A percentile compares a stretch with the other conserved stretches of the same genome.
Evolutionary conservation across 2,329 filamentous ascomycete genomes (phyloP).

Genomic region (Ceratocystis lukuohia): DNA sequence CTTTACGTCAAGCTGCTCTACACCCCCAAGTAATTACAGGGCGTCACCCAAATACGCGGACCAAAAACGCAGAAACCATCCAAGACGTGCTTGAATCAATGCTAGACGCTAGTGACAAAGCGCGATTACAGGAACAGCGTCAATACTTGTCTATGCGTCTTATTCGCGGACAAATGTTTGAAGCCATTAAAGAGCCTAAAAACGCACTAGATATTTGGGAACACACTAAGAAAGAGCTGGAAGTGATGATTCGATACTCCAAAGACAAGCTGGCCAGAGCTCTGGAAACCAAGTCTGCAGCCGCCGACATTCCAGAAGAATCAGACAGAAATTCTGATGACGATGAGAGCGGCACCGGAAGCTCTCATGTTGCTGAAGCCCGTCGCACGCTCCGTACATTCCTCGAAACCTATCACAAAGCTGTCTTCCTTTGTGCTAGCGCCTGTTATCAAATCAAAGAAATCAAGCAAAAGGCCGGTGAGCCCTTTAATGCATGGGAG

Average conservation of each 20-base stretch:
- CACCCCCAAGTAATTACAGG: constrained; percentile 69
- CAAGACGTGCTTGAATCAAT: background rate
- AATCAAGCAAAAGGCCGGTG: constrained; percentile 45
- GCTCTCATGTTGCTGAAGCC: background rate
- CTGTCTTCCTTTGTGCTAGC: constrained; percentile 73
- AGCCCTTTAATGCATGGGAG: constrained; percentile 20
- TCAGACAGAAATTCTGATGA: background rate
- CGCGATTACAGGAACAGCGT: constrained; percentile 16
- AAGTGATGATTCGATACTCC: background rate
- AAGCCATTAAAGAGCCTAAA: background rate
- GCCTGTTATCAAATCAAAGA: constrained; percentile 72
- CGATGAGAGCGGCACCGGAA: background rate
- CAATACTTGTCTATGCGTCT: constrained; percentile 22
- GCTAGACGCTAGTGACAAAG: background rate
- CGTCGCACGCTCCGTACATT: constrained; percentile 44
- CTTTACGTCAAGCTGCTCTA: constrained; percentile 62
- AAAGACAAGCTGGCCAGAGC: background rate
- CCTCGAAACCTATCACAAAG: constrained; percentile 69
- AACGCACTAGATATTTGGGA: background rate
- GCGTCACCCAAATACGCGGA: constrained; percentile 24
- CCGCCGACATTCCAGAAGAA: background rate
- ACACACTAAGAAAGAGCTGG: background rate
- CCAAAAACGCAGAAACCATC: background rate
- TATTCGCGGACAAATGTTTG: background rate
- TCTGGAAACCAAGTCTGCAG: background rate